Evolutionary conservation across 1,284 basidiomycete species (phyloP), one percentile per base, ranked within the genome.

Genomic region (Microbotryum intermedium): DNA sequence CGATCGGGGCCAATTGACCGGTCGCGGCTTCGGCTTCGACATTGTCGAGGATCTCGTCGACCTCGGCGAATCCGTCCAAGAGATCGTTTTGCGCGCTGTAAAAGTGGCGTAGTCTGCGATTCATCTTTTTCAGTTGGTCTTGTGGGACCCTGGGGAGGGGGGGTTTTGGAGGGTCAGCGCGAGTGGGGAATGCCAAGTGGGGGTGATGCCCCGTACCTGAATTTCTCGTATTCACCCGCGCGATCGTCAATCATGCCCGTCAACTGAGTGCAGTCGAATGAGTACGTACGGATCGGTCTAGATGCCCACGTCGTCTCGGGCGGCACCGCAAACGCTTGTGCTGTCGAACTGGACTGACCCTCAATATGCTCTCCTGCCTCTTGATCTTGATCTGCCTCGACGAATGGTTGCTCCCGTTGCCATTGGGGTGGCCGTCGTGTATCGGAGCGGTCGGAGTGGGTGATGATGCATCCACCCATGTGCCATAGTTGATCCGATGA

Each of bases 11-110:
- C 3, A 69, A 52, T 23, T 65, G 63, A 10, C 65, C 67, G 1
- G 67, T 64, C 29, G 55, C 55, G 2, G 60, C 57, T 11, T 58
- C 59, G 11, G 59, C 57, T 16, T 65, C 42, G 8, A 65, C 60
- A 11, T 62, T 64, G n/a, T 67, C 67, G 20, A 70, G 57, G 10
- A 71, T 61, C 51, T 70, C 66, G 61, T 70, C 69, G 21, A 70
- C 67, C 56, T 71, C 62, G 18, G 23, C 30, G 23, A 64, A 64
- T 0, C 50, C 56, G 29, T 60, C 59, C 42, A 50, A 16, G 25
- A 55, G 30, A 29, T 64, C 64, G 54, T 71, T 71, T 62, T 69
- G 69, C 1, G 21, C 26, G 23, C 58, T 43, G 50, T 71, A 71
- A 46, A 69, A 71, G 49, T 46, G 28, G 2, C 65, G 50, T 4